Percentiles rank a stretch among this genome's conserved stretches.
Evolutionary conservation across 129 eudicot species (phyloP).

Genomic region (Centaurea solstitialis): DNA sequence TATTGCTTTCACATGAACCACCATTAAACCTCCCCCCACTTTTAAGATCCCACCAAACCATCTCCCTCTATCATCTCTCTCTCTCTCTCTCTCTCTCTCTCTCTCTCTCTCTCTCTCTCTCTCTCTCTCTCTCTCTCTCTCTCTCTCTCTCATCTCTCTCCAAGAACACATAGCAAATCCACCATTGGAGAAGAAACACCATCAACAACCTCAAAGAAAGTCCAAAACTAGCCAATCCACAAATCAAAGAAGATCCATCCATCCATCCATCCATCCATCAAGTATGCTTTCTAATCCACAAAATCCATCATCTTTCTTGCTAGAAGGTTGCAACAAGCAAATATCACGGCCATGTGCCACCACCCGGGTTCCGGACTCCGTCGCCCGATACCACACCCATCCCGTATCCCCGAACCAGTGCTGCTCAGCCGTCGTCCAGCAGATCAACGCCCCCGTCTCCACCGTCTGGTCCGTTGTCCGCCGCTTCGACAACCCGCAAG

Average conservation of each 20-base stretch:
- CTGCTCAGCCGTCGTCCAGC: constrained; percentile 78
- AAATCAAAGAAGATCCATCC: neutral
- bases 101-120: neutral
- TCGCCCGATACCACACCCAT: constrained; percentile 62
- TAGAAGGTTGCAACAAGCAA: constrained; percentile 35
- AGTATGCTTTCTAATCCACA: constrained; percentile 54
- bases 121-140: neutral
- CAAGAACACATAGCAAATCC: neutral
- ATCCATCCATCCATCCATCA: neutral
- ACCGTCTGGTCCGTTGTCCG: constrained; percentile 85
- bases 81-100: neutral
- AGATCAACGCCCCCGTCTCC: constrained; percentile 64
- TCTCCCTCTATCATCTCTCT: neutral
- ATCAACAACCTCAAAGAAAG: neutral
- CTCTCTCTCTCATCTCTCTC: neutral
- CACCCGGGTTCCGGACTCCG: constrained; percentile 54
- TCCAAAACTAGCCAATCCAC: neutral
- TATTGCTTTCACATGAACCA: constrained; percentile 25
- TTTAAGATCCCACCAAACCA: constrained; percentile 28
- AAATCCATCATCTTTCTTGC: constrained; percentile 50
- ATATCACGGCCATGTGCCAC: constrained; percentile 26
- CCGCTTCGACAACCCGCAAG: constrained; percentile 89
- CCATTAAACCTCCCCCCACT: constrained; percentile 25
- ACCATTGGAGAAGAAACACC: neutral
- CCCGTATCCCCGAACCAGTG: constrained; percentile 66